phyloP scores from a whole-genome alignment of 768 basidiomycete genomes.

The Boletus subparvulus region DNA sequence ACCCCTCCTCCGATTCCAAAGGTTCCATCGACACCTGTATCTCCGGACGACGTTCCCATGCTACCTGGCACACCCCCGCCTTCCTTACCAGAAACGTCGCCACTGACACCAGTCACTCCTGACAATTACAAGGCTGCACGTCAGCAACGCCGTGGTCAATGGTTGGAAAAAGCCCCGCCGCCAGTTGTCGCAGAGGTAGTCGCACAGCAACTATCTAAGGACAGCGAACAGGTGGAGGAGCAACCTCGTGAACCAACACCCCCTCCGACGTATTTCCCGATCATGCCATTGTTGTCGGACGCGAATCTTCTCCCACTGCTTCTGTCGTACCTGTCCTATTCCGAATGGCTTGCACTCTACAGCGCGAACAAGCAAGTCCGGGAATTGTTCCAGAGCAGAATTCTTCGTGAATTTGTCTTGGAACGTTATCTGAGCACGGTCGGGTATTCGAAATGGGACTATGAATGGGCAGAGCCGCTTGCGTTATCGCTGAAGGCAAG shows the following conservation, averaged over 20 bases:
- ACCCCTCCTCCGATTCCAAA: neutral
- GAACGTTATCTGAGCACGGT: slow-evolving; percentile 69
- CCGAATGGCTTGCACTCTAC: slow-evolving; percentile 66
- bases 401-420: slow-evolving; percentile 61
- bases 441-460: slow-evolving; percentile 68
- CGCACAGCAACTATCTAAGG: slow-evolving; percentile 22
- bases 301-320: slow-evolving; percentile 52
- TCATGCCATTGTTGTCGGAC: slow-evolving; percentile 56
- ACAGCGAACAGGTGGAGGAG: slow-evolving; percentile 12
- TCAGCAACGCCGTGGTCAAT: slow-evolving; percentile 39
- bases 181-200: slow-evolving; percentile 33
- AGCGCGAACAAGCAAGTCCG: slow-evolving; percentile 56
- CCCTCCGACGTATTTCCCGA: slow-evolving; percentile 43
- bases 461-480: slow-evolving; percentile 57
- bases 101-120: slow-evolving; percentile 26
- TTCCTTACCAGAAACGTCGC: neutral
- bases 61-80: neutral
- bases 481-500: slow-evolving; percentile 60
- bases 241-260: slow-evolving; percentile 21
- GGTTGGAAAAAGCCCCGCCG: slow-evolving; percentile 41
- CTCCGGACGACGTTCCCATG: neutral
- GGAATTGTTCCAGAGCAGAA: slow-evolving; percentile 47
- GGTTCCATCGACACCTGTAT: neutral
- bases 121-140: slow-evolving; percentile 43
- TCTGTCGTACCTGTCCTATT: slow-evolving; percentile 65